Base-by-base conservation (phyloP, 805 yeast species). In the Pachysolen tannophilus region DNA sequence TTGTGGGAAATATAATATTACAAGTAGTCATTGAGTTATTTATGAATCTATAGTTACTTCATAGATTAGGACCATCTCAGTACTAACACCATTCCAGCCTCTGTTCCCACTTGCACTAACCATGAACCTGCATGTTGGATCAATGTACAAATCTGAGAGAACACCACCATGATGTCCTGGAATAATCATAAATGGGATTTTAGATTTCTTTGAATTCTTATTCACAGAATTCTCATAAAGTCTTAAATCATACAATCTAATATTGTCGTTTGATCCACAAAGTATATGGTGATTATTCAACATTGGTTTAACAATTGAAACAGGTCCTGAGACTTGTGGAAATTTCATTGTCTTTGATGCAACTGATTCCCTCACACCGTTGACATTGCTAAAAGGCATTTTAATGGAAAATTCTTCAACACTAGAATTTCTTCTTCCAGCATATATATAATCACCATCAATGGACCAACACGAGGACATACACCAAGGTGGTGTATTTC, bases 131-230 rank as follows among this genome's bases (percentile, higher is more conserved):
- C 94, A 85, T 2, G 92, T 81, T 20, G 90, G 90, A 55, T 90
- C 97, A 16, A 88, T 79, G 36, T 74, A 66, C 43, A 92, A 61
- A 34, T 77, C 75, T 32, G 94, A 82, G 23, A 92, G 62, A 3
- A 76, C 74, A 19, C 97, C 95, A 32, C 98, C 97, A 50, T 85
- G 95, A 55, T 92, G 97, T 1, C 98, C 97, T 0, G 98, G 96
- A 8, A 92, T 71, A 46, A 94, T 88, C 54, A 80, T 68, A 52
- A 90, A 92, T 13, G 97, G 97, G 7, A 81, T 67, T 19, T 67
- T 70, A 28, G 60, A 59, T 38, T 52, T 53, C 34, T 51, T 67
- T 35, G 42, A 56, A 38, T 37, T 32, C 49, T 39, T 34, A 42
- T 28, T 19, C 26, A 50, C 58, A 14, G 50, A 43, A 21, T 55